Conservation (phyloP, 148 eudicot species). For the Euryodendron excelsum region DNA sequence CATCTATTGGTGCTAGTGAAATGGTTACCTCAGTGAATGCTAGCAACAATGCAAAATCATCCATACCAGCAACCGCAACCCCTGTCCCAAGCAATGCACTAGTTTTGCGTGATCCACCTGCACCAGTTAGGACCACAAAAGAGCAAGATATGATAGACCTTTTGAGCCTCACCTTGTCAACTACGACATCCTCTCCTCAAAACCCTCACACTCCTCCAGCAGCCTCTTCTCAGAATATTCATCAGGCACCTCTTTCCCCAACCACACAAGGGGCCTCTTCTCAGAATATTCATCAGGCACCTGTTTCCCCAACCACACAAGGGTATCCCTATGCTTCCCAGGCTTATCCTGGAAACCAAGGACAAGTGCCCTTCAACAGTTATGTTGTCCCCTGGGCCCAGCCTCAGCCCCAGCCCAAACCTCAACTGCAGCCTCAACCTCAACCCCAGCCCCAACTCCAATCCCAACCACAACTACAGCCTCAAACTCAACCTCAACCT, state of each 20-base stretch:
- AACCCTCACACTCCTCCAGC: constrained; percentile 38
- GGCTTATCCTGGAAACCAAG: constrained; percentile 20
- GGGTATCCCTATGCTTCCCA: constrained; percentile 21
- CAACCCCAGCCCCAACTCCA: constrained; percentile 28
- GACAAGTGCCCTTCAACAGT: constrained; percentile 37
- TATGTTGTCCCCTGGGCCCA: constrained; percentile 92
- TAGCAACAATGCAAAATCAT: constrained; percentile 10
- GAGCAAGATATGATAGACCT: constrained; percentile 79
- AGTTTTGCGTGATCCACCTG: constrained; percentile 52
- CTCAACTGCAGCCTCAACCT: constrained; percentile 20
- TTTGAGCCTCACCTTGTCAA: constrained; percentile 66
- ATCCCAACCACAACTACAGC: constrained; percentile 15
- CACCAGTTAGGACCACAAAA: constrained; percentile 48
- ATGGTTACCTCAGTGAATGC: constrained; percentile 42
- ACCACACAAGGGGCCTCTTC: constrained; percentile 29
- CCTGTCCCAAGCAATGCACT: constrained; percentile 51
- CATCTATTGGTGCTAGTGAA: constrained; percentile 26
- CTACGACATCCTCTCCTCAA: constrained; percentile 38
- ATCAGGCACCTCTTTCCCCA: constrained; percentile 27
- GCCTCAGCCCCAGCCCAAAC: constrained; percentile 18
- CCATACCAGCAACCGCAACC: constrained; percentile 9
- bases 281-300: constrained; percentile 28
- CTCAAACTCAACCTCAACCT: constrained; percentile 18
- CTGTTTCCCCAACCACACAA: constrained; percentile 17
- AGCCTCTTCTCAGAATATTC: constrained; percentile 25